phyloP scores from a whole-genome alignment of 768 basidiomycete species.

The Cyclocybe cylindracea region DNA sequence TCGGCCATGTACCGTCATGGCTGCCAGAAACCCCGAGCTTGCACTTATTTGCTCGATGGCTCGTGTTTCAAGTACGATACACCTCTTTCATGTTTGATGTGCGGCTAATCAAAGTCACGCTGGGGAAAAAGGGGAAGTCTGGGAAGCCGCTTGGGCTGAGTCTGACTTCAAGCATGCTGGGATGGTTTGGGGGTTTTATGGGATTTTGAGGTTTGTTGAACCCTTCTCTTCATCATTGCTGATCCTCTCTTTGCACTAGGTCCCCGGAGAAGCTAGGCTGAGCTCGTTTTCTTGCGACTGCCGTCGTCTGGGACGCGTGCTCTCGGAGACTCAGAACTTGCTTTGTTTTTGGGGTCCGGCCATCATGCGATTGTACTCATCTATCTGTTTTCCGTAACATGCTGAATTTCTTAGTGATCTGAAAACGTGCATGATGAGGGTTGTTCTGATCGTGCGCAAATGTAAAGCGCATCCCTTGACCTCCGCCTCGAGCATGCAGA shows the following conservation, averaged over 20 bases:
- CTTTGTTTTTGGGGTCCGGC: not conserved
- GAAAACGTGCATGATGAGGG: too few species aligned
- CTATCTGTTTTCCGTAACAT: not conserved
- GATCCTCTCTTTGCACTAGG: not conserved
- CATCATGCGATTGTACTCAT: not conserved
- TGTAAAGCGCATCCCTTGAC: not conserved
- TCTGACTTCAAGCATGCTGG: too few species aligned
- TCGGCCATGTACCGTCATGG: conserved; percentile 6
- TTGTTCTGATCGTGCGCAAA: too few species aligned
- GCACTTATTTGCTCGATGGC: conserved; percentile 2
- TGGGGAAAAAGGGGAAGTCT: too few species aligned
- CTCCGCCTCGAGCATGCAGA: not conserved
- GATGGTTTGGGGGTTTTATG: not conserved
- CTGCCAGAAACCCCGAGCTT: conserved; percentile 14
- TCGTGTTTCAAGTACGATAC: too few species aligned
- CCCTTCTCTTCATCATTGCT: not conserved
- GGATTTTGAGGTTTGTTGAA: not conserved
- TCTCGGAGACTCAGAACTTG: not conserved
- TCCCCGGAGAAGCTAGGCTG: conserved; percentile 2
- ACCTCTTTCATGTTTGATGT: too few species aligned
- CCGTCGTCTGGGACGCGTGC: not conserved
- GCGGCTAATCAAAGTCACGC: not conserved
- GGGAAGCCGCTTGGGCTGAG: too few species aligned
- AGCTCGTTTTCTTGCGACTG: not conserved
- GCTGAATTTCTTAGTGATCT: too few species aligned